Evolutionary conservation across 2,329 filamentous ascomycete species (phyloP), one percentile per base, ranked within the genome.

Genomic region (Furcasterigmium sp.): DNA sequence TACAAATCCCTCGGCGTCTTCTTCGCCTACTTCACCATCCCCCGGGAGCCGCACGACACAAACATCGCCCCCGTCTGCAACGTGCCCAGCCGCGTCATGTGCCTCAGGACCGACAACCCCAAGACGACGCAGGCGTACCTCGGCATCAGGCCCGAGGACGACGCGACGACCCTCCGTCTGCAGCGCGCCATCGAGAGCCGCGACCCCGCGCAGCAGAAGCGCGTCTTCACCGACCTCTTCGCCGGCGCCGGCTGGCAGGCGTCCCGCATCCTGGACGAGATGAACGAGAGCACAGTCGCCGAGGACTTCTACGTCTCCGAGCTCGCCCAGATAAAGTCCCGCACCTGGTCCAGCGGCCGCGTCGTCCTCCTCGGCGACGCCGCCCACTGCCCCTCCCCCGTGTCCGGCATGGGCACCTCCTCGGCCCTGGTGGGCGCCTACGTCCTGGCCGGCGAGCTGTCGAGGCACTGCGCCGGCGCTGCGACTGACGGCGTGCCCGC

Each of bases 281-380:
- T 57, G 4, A 26, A 7, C 23, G 23, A n/a, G n/a, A 32, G 29
- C 29, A 13, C 8, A 13, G 13, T 14, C 32, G 32, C 32, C 15
- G 53, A 61, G 14, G 64, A 76, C 48, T 70, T 73, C 41, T 74
- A 75, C 53, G 61, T 56, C 42, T 56, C 67, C 37, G 51, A 61
- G 3, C 51, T 69, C 13, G 67, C 58, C 1, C 64, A 69, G 21
- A 64, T 80, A 14, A 61, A 59, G 23, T 50, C 70, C 48, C 49
- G 61, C 15, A 39, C 40, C 8, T 61, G 56, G 56, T 53, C 45
- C 14, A 50, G 47, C 26, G 64, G 67, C 0, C 66, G 72, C 1
- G 65, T 73, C 18, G 62, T 65, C 0, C 58, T 73, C 2, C 39
- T 75, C 1, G 75, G 72, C 3, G 74, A 79, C 46, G 69, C 75